Evolutionary conservation across 768 basidiomycete genomes (phyloP), one percentile per base, ranked within the genome.

Genomic region (Mycena leptocephala): DNA sequence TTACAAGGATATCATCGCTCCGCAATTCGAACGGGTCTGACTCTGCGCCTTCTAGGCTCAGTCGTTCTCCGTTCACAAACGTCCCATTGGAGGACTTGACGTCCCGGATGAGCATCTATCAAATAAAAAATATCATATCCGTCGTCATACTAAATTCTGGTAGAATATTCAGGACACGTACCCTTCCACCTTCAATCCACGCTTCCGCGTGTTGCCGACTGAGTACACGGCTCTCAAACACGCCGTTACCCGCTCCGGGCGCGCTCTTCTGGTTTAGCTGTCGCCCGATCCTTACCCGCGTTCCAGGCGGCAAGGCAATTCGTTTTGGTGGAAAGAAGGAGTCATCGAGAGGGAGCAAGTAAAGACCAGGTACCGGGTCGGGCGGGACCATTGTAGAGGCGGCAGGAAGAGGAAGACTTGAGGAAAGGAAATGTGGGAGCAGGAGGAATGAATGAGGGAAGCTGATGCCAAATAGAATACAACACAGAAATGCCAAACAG

Each of bases 41-140:
- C 85, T 93, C 92, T 53, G 89, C 85, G 22, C 90, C 89, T 80
- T 93, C 93, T 5, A 87, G 83, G 46, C 89, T 91, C n/a, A 94
- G 86, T 24, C 93, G 86, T 73, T 93, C 91, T 53, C 90, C 88
- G 78, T 94, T 93, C 78, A 94, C 90, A 77, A 93, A 94, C 6
- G 93, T 94, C n/a, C 93, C 93, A 78, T 93, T 93, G 10, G 91
- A 92, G 56, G 89, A 91, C 84, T 93, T 93, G 81, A 93, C 91
- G 80, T 93, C 93, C 80, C 91, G 92, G 82, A 94, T 94, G 80
- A 82, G 92, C 77, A 93, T 51, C 74, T 70, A 37, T 39, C 48
- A 18, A 28, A 30, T 9, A 43, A 43, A 39, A 55, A 6, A 9
- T n/a, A 24, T 37, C 32, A 37, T 26, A 18, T 8, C 18, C 11